Conservation (phyloP, 2,329 filamentous ascomycete genomes). For the Ophiostoma sp. region DNA sequence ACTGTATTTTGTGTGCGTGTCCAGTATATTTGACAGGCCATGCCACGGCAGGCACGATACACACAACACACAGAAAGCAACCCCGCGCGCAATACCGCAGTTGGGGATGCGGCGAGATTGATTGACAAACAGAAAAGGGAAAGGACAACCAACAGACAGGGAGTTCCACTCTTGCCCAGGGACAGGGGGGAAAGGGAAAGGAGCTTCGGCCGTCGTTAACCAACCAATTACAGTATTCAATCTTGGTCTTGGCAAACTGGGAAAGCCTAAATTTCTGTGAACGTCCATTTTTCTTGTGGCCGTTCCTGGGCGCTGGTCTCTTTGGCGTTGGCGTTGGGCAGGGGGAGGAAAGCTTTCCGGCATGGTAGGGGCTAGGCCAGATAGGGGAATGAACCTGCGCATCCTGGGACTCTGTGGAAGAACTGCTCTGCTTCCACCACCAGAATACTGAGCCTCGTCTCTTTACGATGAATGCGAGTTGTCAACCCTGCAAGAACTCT, state of each 20-base stretch:
- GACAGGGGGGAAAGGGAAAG: neutral
- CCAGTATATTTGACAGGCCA: neutral
- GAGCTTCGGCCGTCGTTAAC: conserved; percentile 20
- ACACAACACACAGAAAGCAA: neutral
- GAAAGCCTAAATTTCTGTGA: neutral
- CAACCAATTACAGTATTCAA: conserved; percentile 19
- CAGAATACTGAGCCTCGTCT: neutral
- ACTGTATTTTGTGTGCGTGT: neutral
- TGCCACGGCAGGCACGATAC: neutral
- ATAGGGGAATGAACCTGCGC: conserved; percentile 3
- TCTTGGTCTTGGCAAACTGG: neutral
- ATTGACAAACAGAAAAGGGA: neutral
- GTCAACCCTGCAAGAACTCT: neutral
- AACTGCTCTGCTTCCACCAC: neutral
- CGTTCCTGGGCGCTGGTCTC: neutral
- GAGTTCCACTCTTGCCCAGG: neutral
- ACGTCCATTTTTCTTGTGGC: neutral
- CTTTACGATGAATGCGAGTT: neutral
- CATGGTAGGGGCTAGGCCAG: neutral
- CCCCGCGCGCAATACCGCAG: neutral
- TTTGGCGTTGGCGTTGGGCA: neutral
- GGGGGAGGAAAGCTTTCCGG: conserved; percentile 7
- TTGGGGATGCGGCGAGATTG: neutral
- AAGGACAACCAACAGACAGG: neutral
- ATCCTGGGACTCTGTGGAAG: neutral